A percentile compares a stretch with the other conserved stretches of the same genome.
Evolutionary conservation across 1,284 basidiomycete genomes (phyloP).

Genomic region (Ustilago hordei): DNA sequence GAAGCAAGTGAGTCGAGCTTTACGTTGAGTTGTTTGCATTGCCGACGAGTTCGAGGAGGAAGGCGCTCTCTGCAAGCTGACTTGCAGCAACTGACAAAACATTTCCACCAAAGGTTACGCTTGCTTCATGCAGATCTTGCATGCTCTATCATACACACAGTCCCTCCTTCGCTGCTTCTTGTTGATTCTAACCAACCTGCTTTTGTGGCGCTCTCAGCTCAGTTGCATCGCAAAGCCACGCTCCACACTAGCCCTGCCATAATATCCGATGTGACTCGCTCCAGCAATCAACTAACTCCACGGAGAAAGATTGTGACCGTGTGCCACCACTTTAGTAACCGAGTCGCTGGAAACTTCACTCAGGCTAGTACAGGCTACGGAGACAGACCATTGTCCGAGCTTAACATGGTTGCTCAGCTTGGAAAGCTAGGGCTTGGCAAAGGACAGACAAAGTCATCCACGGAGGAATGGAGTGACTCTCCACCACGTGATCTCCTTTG

Average conservation of each 20-base stretch:
- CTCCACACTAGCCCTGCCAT: background rate
- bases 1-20: background rate
- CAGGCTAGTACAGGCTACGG: too few species aligned
- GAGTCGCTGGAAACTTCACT: too few species aligned
- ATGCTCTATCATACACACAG: background rate
- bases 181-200: too few species aligned
- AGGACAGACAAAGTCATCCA: background rate
- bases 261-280: background rate
- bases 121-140: slow-evolving; percentile 1
- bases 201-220: background rate
- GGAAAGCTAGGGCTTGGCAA: background rate
- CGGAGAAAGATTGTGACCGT: too few species aligned
- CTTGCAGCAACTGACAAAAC: slow-evolving; percentile 1
- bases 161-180: background rate
- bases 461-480: background rate
- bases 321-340: too few species aligned
- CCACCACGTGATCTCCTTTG: too few species aligned
- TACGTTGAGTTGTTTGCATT: background rate
- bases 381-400: too few species aligned
- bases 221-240: background rate
- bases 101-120: background rate
- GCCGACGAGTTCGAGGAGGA: background rate
- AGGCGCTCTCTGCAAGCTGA: background rate
- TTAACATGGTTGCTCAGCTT: background rate
- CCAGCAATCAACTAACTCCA: too few species aligned